Base-by-base conservation (phyloP, 495 filamentous ascomycete genomes). In the Podospora tetraspora region DNA sequence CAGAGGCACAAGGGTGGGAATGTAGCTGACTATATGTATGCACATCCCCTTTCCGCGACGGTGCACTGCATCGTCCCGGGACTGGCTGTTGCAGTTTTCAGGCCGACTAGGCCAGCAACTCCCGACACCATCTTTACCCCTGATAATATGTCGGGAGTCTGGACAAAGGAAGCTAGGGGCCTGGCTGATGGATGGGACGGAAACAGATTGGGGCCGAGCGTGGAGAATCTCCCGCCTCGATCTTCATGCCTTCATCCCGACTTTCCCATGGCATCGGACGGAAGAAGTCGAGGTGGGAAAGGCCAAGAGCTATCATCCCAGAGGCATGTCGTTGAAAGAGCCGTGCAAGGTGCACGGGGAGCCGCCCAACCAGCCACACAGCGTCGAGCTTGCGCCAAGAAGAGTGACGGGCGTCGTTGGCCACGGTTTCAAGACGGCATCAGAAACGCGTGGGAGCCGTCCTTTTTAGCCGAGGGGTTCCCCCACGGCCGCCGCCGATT, bases 281-380 rank as follows among this genome's bases (percentile, higher is more conserved):
- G 37, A 3, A 22, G 27, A n/a, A 57, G 24, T 5, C 56, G 24
- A 29, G 30, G 21, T 22, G 19, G 43, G 34, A 43, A 56, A n/a
- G 16, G 61, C 61, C 61, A 63, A 63, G 61, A 43, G 27, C 12
- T 63, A 19, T 10, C 30, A 34, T 43, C 62, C 62, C 24, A 34
- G 30, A 22, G 43, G 29, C 30, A 43, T 64, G 62, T 32, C 59
- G 29, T 32, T 34, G 61, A 62, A 24, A 57, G 62, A 37, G 30
- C 62, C 25, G n/a, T 59, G 52, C 43, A 16, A 56, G 24, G 63
- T 22, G 63, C 63, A 65, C 63, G 63, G 63, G 63, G 63, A 65
- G 63, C 63, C 63, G 63, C 63, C 63, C 25, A 32, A 23, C 32
- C 43, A 32, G 63, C 63, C 63, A 65, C 56, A 65, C 52, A 58